Evolutionary conservation across 805 yeast species (phyloP), one percentile per base, ranked within the genome.

Genomic region (Spathaspora arborariae): DNA sequence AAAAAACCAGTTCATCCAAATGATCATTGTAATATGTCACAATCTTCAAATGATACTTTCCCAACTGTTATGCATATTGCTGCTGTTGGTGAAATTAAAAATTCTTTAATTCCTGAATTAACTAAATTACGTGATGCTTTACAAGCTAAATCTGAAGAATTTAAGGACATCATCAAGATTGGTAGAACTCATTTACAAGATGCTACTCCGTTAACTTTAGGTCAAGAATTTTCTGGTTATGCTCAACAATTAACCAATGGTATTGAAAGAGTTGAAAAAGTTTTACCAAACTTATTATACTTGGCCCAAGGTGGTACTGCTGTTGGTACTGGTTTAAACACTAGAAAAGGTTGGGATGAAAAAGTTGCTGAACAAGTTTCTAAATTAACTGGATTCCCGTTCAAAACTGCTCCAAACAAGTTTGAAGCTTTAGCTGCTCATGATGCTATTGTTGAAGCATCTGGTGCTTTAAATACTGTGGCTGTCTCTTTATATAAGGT

Each of bases 221-320:
- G 99, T 54, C 99, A 94, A 75, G 99, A 94, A 74, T 94, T 94
- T 72, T 82, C 92, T 47, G 99, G 99, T 52, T 94, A 94, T 73
- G 96, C 85, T 45, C 92, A 88, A 67, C 99, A 94, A 76, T 68
- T 94, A 54, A 80, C 86, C 59, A 88, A 90, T 65, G 98, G 97
- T 66, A 85, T 94, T 56, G 85, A 73, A 56, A 82, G 99, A 68
- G 85, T 94, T 51, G 88, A 89, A 74, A 72, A 73, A 52, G 68
- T 85, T 44, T 79, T 94, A 55, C 88, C 88, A 56, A 82, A 82
- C 70, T 78, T 94, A 65, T 78, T 84, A 60, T 81, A 66, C 66
- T 80, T 94, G 58, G 99, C 99, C 41, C 99, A 94, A 78, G 99
- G 99, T 76, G 99, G 99, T 75, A 94, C 99, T 52, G 99, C 99